These are phyloP conservation scores for Naganishia vishniacii DNA, from an alignment of 768 basidiomycete species.

Conservation along the genomic window DNA sequence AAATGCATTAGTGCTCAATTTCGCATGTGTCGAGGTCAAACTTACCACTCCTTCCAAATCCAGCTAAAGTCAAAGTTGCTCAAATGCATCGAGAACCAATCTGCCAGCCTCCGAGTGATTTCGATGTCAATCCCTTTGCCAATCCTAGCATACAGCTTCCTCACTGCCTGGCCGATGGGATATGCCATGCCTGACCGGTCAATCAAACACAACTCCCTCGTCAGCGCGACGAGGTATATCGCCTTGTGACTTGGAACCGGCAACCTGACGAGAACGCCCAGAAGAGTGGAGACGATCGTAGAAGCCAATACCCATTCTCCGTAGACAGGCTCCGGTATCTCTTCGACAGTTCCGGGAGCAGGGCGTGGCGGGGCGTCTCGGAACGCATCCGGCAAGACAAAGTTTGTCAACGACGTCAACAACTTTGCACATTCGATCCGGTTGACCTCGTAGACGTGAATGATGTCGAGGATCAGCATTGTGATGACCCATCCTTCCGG, in stretches of 20 bases:
- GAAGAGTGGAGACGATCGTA: slow-evolving; percentile 68
- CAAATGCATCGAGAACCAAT: slow-evolving; percentile 95
- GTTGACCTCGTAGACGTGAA: slow-evolving; percentile 90
- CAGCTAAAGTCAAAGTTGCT: slow-evolving; percentile 96
- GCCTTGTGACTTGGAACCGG: slow-evolving; percentile 72
- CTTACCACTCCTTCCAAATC: slow-evolving; percentile 99
- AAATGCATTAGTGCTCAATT: neutral
- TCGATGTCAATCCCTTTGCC: slow-evolving; percentile 84
- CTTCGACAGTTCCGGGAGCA: slow-evolving; percentile 53
- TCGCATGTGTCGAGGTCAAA: slow-evolving; percentile 19
- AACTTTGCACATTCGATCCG: slow-evolving; percentile 88
- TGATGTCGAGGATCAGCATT: slow-evolving; percentile 64
- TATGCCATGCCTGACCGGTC: slow-evolving; percentile 88
- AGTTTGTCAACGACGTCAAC: slow-evolving; percentile 77
- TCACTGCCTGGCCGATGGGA: slow-evolving; percentile 89
- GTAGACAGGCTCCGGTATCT: slow-evolving; percentile 68
- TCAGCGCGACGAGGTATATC: slow-evolving; percentile 78
- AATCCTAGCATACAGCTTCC: slow-evolving; percentile 72
- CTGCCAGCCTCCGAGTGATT: slow-evolving; percentile 70
- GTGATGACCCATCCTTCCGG: slow-evolving; percentile 75
- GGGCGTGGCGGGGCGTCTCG: slow-evolving; percentile 67
- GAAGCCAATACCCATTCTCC: slow-evolving; percentile 63
- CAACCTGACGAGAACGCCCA: slow-evolving; percentile 67
- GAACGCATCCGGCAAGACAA: slow-evolving; percentile 77
- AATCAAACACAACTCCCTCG: slow-evolving; percentile 92